Base-by-base conservation (phyloP, 1,284 basidiomycete genomes). In the Moesziomyces antarcticus region DNA sequence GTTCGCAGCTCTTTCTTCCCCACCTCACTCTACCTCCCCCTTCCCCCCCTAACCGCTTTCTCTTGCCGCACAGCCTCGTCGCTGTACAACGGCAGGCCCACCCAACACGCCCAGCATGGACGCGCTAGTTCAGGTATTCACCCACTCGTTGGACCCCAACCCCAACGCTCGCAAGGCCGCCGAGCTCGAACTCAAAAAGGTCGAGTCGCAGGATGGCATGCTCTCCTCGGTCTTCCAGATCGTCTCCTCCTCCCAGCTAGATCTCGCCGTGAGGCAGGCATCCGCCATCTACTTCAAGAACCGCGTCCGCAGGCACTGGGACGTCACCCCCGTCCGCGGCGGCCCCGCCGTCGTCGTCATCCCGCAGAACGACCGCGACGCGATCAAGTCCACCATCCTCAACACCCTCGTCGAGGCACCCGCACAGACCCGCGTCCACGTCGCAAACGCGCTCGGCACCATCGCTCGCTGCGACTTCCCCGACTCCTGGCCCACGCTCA, bases 221-320 rank as follows among this genome's bases (percentile, higher is more conserved):
- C 79, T 84, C 42, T 55, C 73, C 11, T 71, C 76, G 18, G 79
- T 77, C 49, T 77, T 84, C 42, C 75, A 80, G 47, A 49, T 84
- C 21, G 68, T 83, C 6, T 58, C 75, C 3, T 65, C 75, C 21
- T 21, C 57, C 16, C 72, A 83, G 27, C 57, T 77, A 13, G 79
- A 82, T 33, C 21, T 73, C 14, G 50, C 78, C 3, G 65, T 80
- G 9, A 68, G 82, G 25, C 82, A 82, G 56, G 82, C 82, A 1
- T 74, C 81, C 11, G 67, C 82, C 22, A 78, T 84, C 62, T 81
- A 82, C 68, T 62, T 80, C 27, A 84, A 84, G 70, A 84, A 84
- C 62, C 80, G 82, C 48, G 71, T 83, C 11, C 57, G 75, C 11
- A 51, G 71, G 4, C 65, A 73, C 21, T 84, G 82, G 82, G 81